Evolutionary conservation across 371 early-diverging fungal genomes (phyloP).

Genomic region (Fennellomyces sp.): DNA sequence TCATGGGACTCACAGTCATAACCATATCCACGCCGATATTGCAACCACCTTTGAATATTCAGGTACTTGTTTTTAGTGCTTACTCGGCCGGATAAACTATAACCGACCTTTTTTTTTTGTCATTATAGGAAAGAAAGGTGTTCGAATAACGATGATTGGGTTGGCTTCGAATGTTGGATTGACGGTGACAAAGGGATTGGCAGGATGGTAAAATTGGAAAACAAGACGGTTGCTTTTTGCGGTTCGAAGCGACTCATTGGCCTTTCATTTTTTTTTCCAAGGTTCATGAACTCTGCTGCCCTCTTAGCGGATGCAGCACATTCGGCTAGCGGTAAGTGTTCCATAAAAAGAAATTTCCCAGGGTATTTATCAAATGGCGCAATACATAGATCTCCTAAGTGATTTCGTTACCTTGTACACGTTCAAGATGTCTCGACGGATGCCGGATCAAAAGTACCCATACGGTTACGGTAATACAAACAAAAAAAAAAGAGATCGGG

Average conservation of each 20-base stretch:
- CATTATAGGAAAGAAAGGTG: constrained; percentile 50
- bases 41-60: constrained; percentile 3
- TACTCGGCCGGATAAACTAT: neutral
- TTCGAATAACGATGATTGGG: constrained; percentile 68
- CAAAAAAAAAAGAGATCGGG: too few species aligned
- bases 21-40: constrained; percentile 7
- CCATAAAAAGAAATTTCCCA: neutral
- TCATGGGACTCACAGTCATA: constrained; percentile 2
- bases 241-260: neutral
- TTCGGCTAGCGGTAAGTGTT: constrained; percentile 59
- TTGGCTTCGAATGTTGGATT: constrained; percentile 66
- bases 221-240: neutral
- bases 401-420: constrained; percentile 75
- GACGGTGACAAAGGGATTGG: constrained; percentile 65
- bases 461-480: constrained; percentile 77
- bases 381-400: constrained; percentile 58
- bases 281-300: constrained; percentile 74
- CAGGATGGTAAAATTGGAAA: constrained; percentile 49
- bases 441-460: constrained; percentile 61
- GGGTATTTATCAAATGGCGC: neutral
- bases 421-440: constrained; percentile 65
- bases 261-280: constrained; percentile 16
- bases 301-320: constrained; percentile 73
- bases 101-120: neutral
- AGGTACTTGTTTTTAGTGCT: neutral